phyloP scores from a whole-genome alignment of 1,284 basidiomycete genomes.

The Pascua guehoae region DNA sequence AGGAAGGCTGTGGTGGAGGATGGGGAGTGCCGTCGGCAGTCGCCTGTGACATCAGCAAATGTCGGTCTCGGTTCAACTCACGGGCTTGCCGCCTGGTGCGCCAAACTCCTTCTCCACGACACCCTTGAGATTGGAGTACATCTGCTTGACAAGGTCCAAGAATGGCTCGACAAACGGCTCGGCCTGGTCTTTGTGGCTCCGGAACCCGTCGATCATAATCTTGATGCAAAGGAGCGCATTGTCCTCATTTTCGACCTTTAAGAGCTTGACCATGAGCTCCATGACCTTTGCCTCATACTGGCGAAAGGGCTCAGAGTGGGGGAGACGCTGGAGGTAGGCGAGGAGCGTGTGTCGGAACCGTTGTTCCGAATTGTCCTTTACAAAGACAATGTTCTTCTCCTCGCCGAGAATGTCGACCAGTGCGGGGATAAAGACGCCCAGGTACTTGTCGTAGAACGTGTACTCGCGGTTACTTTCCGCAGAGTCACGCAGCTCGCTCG shows the following conservation, averaged over 20 bases:
- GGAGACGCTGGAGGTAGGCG: constrained; percentile 84
- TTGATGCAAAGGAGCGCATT: constrained; percentile 90
- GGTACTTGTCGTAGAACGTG: constrained; percentile 64
- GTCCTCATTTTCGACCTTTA: constrained; percentile 94
- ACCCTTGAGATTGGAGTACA: constrained; percentile 70
- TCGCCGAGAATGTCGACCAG: constrained; percentile 73
- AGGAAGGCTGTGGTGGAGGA: constrained; percentile 12
- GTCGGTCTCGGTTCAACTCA: constrained; percentile 8
- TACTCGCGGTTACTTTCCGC: constrained; percentile 78
- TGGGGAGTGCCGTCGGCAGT: constrained; percentile 13
- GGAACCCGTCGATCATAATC: constrained; percentile 71
- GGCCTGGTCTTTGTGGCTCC: constrained; percentile 58
- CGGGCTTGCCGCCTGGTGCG: constrained; percentile 25
- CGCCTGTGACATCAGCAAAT: constrained; percentile 3
- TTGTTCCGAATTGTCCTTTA: constrained; percentile 72
- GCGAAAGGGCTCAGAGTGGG: constrained; percentile 73
- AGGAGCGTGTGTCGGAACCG: constrained; percentile 79
- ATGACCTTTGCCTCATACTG: constrained; percentile 69
- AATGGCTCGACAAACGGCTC: constrained; percentile 79
- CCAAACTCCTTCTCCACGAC: constrained; percentile 73
- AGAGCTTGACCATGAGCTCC: constrained; percentile 68
- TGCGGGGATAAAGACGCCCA: constrained; percentile 63
- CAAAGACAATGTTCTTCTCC: constrained; percentile 66
- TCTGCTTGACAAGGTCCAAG: constrained; percentile 67
- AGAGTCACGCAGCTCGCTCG: constrained; percentile 78